Base-by-base conservation (phyloP, 768 basidiomycete species). In the Auricularia cornea region DNA sequence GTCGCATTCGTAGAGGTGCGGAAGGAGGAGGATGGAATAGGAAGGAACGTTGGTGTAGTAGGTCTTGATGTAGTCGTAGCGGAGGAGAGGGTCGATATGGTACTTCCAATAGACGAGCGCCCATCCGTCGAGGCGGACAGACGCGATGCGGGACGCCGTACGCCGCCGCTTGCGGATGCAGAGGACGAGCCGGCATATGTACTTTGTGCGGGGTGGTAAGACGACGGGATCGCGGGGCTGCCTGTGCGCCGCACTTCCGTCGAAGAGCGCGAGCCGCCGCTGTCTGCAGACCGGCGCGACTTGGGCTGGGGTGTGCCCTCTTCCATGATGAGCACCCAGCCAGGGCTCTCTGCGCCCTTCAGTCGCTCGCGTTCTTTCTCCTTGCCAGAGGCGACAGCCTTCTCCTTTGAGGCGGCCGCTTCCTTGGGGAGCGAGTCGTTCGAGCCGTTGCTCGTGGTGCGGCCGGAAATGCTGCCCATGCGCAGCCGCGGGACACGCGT, bases 261-360 rank as follows among this genome's bases (percentile, higher is more conserved):
- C 11, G 44, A 48, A 12, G 44, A 48, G 61, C 80, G 80, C 28
- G 60, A 31, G 26, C 57, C 65, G 77, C 75, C 56, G 81, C 78
- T 72, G 84, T 88, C 52, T 32, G 77, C 78, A 26, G 87, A 88
- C 18, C 85, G 86, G 28, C 90, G 88, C 2, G 88, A 87, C 54
- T 28, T 31, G 12, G 54, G 48, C 2, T 51, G 62, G 16, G 62
- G 62, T 0, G 62, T 51, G 32, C 26, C 29, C 70, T 92, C 91
- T 67, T 92, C 91, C 90, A 92, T 91, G 59, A 93, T 90, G 40
- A 93, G 82, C 48, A 93, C 90, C 90, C 90, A 93, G 62, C 90
- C 90, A 40, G 65, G 65, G 31, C 65, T 66, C 51, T 63, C 62
- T 33, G 65, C 65, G 10, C 65, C 65, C 30, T 62, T 59, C 29